Base-by-base conservation (phyloP, 768 basidiomycete species). In the Termitomyces sp. region DNA sequence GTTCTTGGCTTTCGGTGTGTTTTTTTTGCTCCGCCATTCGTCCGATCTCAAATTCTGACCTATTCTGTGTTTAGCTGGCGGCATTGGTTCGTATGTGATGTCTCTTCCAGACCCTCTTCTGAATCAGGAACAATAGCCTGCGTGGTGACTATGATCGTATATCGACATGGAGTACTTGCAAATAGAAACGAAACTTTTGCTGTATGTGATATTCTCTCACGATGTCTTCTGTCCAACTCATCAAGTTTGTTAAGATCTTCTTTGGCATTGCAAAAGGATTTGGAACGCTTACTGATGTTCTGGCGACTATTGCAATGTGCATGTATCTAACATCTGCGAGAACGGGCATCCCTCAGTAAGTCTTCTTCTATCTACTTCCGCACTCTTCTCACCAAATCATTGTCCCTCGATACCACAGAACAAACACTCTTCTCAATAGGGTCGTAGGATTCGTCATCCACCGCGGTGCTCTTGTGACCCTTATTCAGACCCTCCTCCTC, bases 261-360 rank as follows among this genome's bases (percentile, higher is more conserved):
- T 76, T 77, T 45, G 76, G 76, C 1, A 44, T 79, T 1, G 73
- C 75, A 0, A 78, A 78, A 62, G 77, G 74, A 17, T 76, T 76
- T 57, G 73, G 71, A 25, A 73, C 76, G 12, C 46, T 72, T 0
- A 76, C 76, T 2, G 78, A 79, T 53, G 70, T 79, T 30, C 39
- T 76, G 16, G 77, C 78, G 0, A 79, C 76, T 5, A 63, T 72
- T n/a, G 75, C 75, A 0, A 74, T 79, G 73, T 77, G 76, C 60
- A 55, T 70, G 3, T 71, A 70, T 47, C 67, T 79, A 3, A 66
- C 68, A 1, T 67, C 68, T 8, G 63, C 74, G 5, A 72, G 69
- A 54, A 75, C 73, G 7, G 76, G 74, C 3, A 70, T 79, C 32
- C 57, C 57, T 6, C 61, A 68, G 76, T 77, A 42, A 32, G 72